Base-by-base conservation (phyloP, 2,329 filamentous ascomycete genomes). In the Ophiosphaerella narmari region DNA sequence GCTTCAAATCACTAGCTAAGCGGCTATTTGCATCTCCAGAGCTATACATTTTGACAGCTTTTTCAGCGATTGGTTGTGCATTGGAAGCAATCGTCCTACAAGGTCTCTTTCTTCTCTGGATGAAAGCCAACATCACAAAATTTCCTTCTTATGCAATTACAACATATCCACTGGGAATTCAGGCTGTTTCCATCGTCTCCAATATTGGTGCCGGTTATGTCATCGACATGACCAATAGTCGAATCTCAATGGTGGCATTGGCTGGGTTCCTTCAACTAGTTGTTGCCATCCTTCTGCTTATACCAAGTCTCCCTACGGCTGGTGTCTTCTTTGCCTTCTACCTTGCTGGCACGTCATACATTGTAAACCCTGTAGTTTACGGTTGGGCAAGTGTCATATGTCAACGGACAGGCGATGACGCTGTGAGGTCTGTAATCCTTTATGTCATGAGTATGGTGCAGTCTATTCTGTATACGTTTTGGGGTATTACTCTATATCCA, bases 131-230 rank as follows among this genome's bases (percentile, higher is more conserved):
- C 29, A 50, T 55, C 8, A 39, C 38, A 11, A 39, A 56, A 13
- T 64, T 65, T 39, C 61, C 74, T 0, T 72, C 82, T 0, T 42
- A 74, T 0, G 79, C 84, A 55, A 74, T 80, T 9, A 85, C 84
- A 59, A 80, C 82, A 56, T 84, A 84, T 41, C 82, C 82, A 0
- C 79, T 82, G 0, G 82, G 81, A 2, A 78, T 85, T 0, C 77
- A 82, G 0, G 82, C 81, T 0, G 77, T 80, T 0, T 83, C 82
- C 2, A 85, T 85, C 32, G 67, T 80, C 0, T 82, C 81, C 6
- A 73, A 74, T 38, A 65, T 75, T 11, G 55, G 67, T 2, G 72
- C 71, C 21, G 73, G 70, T 14, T 64, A 70, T 42, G 60, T 72
- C 18, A 75, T 75, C 46, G 73, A 76, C 42, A 61, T 65, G 18